Evolutionary conservation across 2,329 filamentous ascomycete species (phyloP), one percentile per base, ranked within the genome.

Genomic region (Trichoderma oligosporum): DNA sequence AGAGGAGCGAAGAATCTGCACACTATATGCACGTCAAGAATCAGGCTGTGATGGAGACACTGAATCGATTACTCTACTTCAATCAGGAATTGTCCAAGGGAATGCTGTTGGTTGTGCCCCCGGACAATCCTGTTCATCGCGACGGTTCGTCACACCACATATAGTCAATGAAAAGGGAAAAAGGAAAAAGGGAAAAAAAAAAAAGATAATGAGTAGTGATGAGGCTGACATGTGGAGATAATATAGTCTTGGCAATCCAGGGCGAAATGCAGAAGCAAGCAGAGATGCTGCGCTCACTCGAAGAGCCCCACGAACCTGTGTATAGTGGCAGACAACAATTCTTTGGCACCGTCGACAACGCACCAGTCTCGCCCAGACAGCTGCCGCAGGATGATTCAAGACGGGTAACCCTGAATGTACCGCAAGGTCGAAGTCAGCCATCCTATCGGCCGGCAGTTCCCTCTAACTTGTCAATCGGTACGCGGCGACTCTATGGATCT

Each of bases 321-420:
- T 85, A 86, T 60, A 88, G 82, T 29, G 82, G 81, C 60, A 83
- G 85, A 60, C 85, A 84, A 61, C 80, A 82, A 46, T 89, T 85
- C 71, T 86, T 89, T 63, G 75, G 82, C 41, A 82, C 79, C 63
- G 74, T 89, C 22, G 89, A 92, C 61, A 86, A 89, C 60, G 82
- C 87, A 1, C 91, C 92, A 9, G 82, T 96, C 36, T 97, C 93
- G 38, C 93, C 93, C 18, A 85, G 91, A 61, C 92, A 96, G 73
- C 76, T 92, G 62, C 84, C 91, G 8, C 88, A 92, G 67, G 92
- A 96, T 66, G 93, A 96, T 59, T 83, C 85, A 55, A 86, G 91
- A 62, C 86, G 91, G 60, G 82, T 89, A 47, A 81, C 81, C 22
- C 77, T 92, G 48, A 79, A 83, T 56, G 81, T 85, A 48, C 79